A percentile compares a stretch with the other conserved stretches of the same genome.
phyloP scores from a whole-genome alignment of 805 yeast species.

The Ogataea thermomethanolica region DNA sequence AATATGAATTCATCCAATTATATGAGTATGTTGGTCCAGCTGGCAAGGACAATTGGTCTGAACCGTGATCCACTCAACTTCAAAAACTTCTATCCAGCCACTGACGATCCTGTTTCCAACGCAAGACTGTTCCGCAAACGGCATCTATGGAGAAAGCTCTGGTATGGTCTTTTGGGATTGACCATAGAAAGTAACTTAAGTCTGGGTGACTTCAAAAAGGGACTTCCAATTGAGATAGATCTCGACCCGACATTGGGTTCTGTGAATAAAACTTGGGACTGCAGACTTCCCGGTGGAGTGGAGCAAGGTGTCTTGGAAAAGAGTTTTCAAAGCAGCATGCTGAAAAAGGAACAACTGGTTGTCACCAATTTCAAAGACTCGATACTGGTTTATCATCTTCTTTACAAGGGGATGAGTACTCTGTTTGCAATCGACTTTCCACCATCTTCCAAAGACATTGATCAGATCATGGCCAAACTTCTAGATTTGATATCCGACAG shows the following conservation, averaged over 20 bases:
- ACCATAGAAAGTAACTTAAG: slow-evolving; percentile 34
- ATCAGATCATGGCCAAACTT: slow-evolving; percentile 27
- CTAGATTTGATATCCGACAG: slow-evolving; percentile 30
- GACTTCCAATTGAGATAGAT: slow-evolving; percentile 36
- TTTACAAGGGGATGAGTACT: slow-evolving; percentile 39
- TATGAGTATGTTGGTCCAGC: slow-evolving; percentile 36
- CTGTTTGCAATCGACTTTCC: slow-evolving; percentile 33
- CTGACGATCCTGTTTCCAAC: slow-evolving; percentile 29
- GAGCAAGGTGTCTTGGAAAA: slow-evolving; percentile 36
- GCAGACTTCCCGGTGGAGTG: slow-evolving; percentile 37
- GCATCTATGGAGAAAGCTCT: slow-evolving; percentile 40
- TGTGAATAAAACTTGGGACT: slow-evolving; percentile 35
- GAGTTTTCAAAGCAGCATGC: slow-evolving; percentile 30
- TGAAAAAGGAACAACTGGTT: slow-evolving; percentile 41
- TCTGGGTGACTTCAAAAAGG: slow-evolving; percentile 37
- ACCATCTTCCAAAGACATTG: slow-evolving; percentile 34
- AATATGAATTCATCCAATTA: slow-evolving; percentile 36
- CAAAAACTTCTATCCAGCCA: slow-evolving; percentile 30
- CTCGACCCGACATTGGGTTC: slow-evolving; percentile 35
- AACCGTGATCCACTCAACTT: slow-evolving; percentile 47
- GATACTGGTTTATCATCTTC: slow-evolving; percentile 41
- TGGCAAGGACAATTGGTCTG: slow-evolving; percentile 46
- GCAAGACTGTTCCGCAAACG: slow-evolving; percentile 33
- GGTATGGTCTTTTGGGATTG: slow-evolving; percentile 35
- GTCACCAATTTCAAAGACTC: slow-evolving; percentile 47